Percentiles rank a stretch among this genome's conserved stretches.
Conservation (phyloP, 176 grass and related monocot species). For the Microstegium vimineum region DNA sequence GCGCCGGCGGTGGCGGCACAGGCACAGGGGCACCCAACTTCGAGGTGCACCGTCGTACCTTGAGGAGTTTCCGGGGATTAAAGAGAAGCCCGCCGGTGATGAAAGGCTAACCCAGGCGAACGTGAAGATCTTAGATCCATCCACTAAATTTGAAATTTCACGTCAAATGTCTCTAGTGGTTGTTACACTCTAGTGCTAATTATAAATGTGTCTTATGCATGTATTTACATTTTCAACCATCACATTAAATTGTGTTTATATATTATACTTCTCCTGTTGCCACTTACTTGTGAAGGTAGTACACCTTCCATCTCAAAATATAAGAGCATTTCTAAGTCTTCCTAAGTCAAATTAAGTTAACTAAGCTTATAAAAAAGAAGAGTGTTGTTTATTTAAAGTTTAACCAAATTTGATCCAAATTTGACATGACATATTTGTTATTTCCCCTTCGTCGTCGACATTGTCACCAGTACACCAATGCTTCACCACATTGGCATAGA, state of each 20-base stretch:
- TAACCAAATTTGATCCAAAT: no score
- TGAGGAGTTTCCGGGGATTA: not conserved
- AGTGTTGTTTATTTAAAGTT: no score
- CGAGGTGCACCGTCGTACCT: conserved; percentile 8
- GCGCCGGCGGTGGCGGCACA: conserved; percentile 39
- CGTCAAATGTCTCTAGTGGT: not conserved
- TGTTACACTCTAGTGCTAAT: not conserved
- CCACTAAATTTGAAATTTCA: not conserved
- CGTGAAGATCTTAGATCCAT: not conserved
- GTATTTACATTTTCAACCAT: not conserved
- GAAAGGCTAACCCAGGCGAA: not conserved
- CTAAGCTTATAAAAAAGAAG: no score
- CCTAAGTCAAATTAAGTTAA: no score
- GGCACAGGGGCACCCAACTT: not conserved
- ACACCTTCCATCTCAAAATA: no score
- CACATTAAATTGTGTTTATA: not conserved
- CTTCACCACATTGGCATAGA: no score
- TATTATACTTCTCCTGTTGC: not conserved
- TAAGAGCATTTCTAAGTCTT: no score
- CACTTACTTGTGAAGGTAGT: no score
- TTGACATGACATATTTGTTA: no score
- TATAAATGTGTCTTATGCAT: not conserved
- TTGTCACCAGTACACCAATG: no score
- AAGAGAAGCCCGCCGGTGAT: not conserved
- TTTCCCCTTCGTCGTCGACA: no score